A percentile compares a stretch with the other conserved stretches of the same genome.
Evolutionary conservation across 2,329 filamentous ascomycete genomes (phyloP).

Genomic region (Biscogniauxia marginata): DNA sequence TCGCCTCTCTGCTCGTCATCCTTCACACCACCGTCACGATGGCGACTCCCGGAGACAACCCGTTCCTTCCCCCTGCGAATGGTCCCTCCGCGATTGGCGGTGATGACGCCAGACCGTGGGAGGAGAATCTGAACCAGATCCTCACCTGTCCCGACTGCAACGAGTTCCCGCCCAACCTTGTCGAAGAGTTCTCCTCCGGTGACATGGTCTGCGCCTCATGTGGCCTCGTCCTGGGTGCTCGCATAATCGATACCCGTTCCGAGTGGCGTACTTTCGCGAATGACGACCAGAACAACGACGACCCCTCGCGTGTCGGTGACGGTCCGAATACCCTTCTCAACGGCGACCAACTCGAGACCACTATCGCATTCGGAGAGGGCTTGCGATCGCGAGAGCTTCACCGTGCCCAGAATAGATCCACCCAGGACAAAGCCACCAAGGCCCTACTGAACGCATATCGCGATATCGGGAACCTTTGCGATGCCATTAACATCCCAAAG

Average conservation of each 20-base stretch:
- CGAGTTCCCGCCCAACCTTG: constrained; percentile 85
- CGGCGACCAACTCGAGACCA: constrained; percentile 84
- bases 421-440: constrained; percentile 81
- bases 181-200: constrained; percentile 88
- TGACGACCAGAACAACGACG: constrained; percentile 93
- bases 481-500: constrained; percentile 77
- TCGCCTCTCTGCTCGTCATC: no score
- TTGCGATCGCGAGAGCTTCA: constrained; percentile 65
- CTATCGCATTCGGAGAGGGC: constrained; percentile 79
- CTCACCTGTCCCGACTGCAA: constrained; percentile 89
- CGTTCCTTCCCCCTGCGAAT: constrained; percentile 40
- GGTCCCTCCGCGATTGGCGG: constrained; percentile 15
- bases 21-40: not conserved
- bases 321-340: constrained; percentile 86
- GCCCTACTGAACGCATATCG: constrained; percentile 79
- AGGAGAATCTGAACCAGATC: constrained; percentile 82
- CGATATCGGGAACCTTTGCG: constrained; percentile 84
- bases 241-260: constrained; percentile 91
- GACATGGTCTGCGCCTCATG: constrained; percentile 93
- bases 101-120: constrained; percentile 48
- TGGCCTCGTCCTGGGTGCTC: constrained; percentile 84
- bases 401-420: constrained; percentile 70
- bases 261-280: constrained; percentile 99
- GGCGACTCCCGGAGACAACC: not conserved
- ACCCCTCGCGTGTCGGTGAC: constrained; percentile 97